Percentiles rank a stretch among this genome's conserved stretches.
phyloP scores from a whole-genome alignment of 2,329 filamentous ascomycete genomes.

The Curvularia lunata region DNA sequence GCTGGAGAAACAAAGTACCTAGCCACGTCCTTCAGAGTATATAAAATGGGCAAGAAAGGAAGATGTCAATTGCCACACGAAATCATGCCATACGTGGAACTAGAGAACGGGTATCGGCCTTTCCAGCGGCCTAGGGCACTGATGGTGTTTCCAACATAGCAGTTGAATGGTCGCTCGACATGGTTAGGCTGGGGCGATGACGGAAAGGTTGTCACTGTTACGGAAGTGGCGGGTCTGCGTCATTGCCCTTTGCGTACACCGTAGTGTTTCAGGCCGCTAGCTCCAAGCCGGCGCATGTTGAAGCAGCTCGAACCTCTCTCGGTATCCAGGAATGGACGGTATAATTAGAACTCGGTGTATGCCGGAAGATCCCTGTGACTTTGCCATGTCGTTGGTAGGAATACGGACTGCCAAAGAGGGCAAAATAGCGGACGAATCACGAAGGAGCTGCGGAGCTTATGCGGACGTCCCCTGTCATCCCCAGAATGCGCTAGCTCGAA shows the following conservation, averaged over 20 bases:
- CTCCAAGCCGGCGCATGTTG: neutral
- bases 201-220: conserved; percentile 15
- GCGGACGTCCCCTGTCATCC: neutral
- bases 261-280: conserved; percentile 4
- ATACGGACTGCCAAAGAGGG: conserved; percentile 2
- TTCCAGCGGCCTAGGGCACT: conserved; percentile 3
- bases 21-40: conserved; percentile 1
- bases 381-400: neutral
- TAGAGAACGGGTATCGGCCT: conserved; percentile 11
- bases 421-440: neutral
- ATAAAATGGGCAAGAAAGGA: neutral
- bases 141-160: conserved; percentile 6
- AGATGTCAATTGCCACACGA: conserved; percentile 6
- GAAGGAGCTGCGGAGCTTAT: neutral
- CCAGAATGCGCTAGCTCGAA: too few species aligned
- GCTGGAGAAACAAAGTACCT: neutral
- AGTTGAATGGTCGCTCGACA: conserved; percentile 11
- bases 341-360: neutral
- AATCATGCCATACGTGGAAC: conserved; percentile 1
- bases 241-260: conserved; percentile 7
- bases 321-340: neutral
- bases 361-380: neutral
- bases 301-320: neutral
- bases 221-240: conserved; percentile 17
- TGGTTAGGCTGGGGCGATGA: conserved; percentile 13